A percentile compares a stretch with the other conserved stretches of the same genome.
These are phyloP conservation scores for Oenanthe javanica DNA, from an alignment of 140 eudicot species.

Conservation along the genomic window DNA sequence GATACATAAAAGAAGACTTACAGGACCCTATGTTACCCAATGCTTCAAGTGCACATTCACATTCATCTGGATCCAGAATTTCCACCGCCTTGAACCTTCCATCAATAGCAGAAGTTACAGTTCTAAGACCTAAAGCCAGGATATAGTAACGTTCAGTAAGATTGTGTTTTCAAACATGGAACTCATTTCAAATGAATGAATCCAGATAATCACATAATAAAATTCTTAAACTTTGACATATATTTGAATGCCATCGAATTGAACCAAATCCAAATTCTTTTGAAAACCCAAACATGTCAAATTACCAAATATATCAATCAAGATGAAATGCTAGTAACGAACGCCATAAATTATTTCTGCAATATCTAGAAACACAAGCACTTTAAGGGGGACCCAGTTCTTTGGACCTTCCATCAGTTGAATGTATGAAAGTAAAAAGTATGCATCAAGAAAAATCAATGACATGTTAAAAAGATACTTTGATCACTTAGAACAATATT, in stretches of 20 bases:
- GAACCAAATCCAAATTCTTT: neutral
- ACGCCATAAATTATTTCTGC: neutral
- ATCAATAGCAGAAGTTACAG: constrained; percentile 65
- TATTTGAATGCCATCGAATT: neutral
- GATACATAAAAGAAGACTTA: constrained; percentile 29
- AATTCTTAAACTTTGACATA: neutral
- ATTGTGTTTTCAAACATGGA: neutral
- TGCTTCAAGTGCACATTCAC: constrained; percentile 92
- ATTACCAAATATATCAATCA: neutral
- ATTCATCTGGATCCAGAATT: constrained; percentile 73
- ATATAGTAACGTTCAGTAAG: neutral
- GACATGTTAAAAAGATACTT: neutral
- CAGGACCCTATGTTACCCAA: constrained; percentile 87
- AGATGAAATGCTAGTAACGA: neutral
- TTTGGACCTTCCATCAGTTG: neutral
- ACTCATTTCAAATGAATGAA: neutral
- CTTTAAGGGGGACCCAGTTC: neutral
- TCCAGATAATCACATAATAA: neutral
- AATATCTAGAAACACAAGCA: neutral
- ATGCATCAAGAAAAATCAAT: neutral
- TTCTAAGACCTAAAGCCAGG: constrained; percentile 44
- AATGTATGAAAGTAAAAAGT: neutral
- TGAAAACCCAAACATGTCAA: neutral
- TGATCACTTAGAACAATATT: neutral
- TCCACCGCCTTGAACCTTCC: constrained; percentile 49